A percentile compares a stretch with the other conserved stretches of the same genome.
Evolutionary conservation across 192 early-diverging fungal genomes (phyloP).

Genomic region (Coemansia umbellata): DNA sequence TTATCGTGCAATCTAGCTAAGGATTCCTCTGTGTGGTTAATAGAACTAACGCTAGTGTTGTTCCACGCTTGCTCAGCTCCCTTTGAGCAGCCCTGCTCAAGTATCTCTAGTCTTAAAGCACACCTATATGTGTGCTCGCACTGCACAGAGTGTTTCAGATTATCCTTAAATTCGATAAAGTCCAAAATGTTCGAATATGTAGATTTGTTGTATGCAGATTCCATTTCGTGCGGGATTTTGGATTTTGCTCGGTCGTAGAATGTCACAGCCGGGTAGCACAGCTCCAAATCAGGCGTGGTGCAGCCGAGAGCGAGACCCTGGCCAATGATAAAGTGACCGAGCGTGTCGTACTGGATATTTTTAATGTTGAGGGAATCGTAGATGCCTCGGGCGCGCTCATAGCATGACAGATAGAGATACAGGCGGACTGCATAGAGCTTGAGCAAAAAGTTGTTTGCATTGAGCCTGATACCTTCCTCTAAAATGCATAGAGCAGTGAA

Average conservation of each 20-base stretch:
- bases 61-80: constrained; percentile 55
- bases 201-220: constrained; percentile 75
- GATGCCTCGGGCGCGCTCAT: constrained; percentile 57
- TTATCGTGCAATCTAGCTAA: constrained; percentile 56
- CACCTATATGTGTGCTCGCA: constrained; percentile 63
- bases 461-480: constrained; percentile 69
- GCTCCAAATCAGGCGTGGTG: constrained; percentile 42
- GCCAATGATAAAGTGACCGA: constrained; percentile 55
- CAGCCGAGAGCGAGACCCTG: constrained; percentile 34
- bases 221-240: constrained; percentile 85
- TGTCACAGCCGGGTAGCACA: constrained; percentile 58
- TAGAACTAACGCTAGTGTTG: constrained; percentile 53
- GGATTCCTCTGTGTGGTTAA: constrained; percentile 56
- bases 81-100: constrained; percentile 49
- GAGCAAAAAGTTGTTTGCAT: constrained; percentile 79
- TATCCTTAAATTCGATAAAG: constrained; percentile 75
- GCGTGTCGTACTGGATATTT: constrained; percentile 86
- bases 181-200: constrained; percentile 90
- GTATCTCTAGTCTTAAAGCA: constrained; percentile 60
- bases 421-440: constrained; percentile 83
- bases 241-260: constrained; percentile 76
- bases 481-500: constrained; percentile 59
- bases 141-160: constrained; percentile 73
- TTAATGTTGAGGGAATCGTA: constrained; percentile 81
- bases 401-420: constrained; percentile 67